These are phyloP conservation scores for Stemphylium beticola DNA, from an alignment of 2,329 filamentous ascomycete genomes.

Conservation along the genomic window DNA sequence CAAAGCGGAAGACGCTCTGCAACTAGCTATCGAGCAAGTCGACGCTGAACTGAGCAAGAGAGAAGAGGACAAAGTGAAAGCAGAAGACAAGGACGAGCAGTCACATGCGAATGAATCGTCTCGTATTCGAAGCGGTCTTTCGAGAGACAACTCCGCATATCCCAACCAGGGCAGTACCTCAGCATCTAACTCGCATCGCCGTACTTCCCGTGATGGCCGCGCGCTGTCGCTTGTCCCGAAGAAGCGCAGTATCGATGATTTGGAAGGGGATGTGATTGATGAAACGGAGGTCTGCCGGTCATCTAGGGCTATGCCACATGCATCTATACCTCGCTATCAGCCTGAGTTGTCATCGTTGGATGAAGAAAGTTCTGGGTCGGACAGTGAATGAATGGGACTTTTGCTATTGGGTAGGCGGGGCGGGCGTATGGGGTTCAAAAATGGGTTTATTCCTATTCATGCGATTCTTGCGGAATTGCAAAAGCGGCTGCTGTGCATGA, in stretches of 20 bases:
- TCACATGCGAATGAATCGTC: not conserved
- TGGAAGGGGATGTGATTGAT: not conserved
- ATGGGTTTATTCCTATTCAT: no score
- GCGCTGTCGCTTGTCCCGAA: not conserved
- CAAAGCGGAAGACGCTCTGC: conserved; percentile 19
- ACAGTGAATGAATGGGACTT: conserved; percentile 13
- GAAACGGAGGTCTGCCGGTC: not conserved
- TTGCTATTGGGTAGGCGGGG: not conserved
- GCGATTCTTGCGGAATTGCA: no score
- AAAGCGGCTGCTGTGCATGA: no score
- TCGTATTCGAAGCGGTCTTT: not conserved
- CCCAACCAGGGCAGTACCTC: not conserved
- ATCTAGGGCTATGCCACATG: not conserved
- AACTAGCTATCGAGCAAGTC: conserved; percentile 20
- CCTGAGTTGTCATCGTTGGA: not conserved
- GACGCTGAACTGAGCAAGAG: conserved; percentile 26
- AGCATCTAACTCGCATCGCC: not conserved
- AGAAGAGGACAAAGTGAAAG: conserved; percentile 4
- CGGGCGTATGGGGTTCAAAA: no score
- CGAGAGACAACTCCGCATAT: not conserved
- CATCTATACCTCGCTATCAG: not conserved
- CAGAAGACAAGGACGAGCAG: not conserved
- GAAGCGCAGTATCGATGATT: not conserved
- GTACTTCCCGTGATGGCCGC: not conserved
- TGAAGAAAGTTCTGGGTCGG: conserved; percentile 17